Base-by-base conservation (phyloP, 1,284 basidiomycete species). In the Gomphus bonarii region DNA sequence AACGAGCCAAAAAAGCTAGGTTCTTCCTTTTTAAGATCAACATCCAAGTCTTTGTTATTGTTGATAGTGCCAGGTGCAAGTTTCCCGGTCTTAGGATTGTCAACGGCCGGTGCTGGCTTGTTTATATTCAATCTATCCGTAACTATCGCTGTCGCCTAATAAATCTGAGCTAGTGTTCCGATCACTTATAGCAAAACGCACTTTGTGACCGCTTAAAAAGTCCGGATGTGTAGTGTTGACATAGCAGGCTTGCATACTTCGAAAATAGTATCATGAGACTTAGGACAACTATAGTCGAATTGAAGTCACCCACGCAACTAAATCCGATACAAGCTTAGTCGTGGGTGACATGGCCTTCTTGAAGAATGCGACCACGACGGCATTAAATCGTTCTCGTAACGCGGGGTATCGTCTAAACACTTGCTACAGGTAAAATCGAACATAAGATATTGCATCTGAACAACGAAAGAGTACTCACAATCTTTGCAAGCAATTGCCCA, bases 151-250 rank as follows among this genome's bases (percentile, higher is more conserved):
- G 97, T 94, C 4, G 97, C 95, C 81, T 87, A 61, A 20, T 53
- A n/a, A 58, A 18, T 50, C 33, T 50, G 28, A 50, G n/a, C 4
- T 52, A 44, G 2, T 5, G 20, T 22, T 54, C 22, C 36, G 12
- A 54, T 16, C 12, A 25, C 12, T n/a, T 51, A 42, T 54, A 50
- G 50, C 2, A 42, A 22, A n/a, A 64, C 65, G 44, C 60, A 78
- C 85, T 73, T 88, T 93, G 75, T 99, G 95, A 38, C 95, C 97
- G 62, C 85, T 91, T 68, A 99, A 80, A 74, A 98, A 98, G 73
- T 99, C 95, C 1, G 95, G 95, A 69, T 98, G 95, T 2, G 94
- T 97, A n/a, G 95, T 97, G 75, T 98, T 98, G 66, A 99, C 86
- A 69, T 97, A 97, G 69, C 91, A 94, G 42, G 94, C 90, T 75